Conservation (phyloP, 495 filamentous ascomycete species). For the Alectoria sarmentosa region DNA sequence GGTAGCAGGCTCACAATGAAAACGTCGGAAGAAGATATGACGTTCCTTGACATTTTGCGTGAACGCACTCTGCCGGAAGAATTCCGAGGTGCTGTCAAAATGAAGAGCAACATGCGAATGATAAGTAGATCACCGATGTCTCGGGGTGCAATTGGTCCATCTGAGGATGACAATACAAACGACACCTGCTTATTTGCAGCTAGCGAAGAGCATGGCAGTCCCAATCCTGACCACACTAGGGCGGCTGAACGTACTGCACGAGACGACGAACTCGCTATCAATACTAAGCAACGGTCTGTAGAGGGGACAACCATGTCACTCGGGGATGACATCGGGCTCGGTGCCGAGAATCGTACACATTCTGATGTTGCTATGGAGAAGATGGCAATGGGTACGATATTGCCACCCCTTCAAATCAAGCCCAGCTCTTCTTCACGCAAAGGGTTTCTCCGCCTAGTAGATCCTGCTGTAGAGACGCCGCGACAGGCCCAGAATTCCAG, state of each 20-base stretch:
- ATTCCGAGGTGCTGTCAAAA: conserved; percentile 3
- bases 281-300: neutral
- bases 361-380: conserved; percentile 13
- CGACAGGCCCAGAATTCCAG: neutral
- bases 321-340: neutral
- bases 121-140: conserved; percentile 20
- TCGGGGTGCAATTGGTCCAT: conserved; percentile 1
- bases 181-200: neutral
- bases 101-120: conserved; percentile 22
- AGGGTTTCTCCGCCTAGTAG: neutral
- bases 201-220: conserved; percentile 1
- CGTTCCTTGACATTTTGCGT: conserved; percentile 17
- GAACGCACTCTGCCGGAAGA: conserved; percentile 14
- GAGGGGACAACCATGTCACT: neutral
- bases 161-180: neutral
- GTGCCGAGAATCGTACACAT: neutral
- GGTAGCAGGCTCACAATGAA: conserved; percentile 17
- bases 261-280: neutral
- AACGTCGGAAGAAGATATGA: conserved; percentile 20
- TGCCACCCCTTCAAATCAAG: conserved; percentile 2
- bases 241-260: neutral
- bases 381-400: conserved; percentile 13
- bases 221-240: neutral
- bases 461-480: neutral
- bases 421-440: neutral